Conservation (phyloP, 495 filamentous ascomycete genomes). For the Halenospora varia region DNA sequence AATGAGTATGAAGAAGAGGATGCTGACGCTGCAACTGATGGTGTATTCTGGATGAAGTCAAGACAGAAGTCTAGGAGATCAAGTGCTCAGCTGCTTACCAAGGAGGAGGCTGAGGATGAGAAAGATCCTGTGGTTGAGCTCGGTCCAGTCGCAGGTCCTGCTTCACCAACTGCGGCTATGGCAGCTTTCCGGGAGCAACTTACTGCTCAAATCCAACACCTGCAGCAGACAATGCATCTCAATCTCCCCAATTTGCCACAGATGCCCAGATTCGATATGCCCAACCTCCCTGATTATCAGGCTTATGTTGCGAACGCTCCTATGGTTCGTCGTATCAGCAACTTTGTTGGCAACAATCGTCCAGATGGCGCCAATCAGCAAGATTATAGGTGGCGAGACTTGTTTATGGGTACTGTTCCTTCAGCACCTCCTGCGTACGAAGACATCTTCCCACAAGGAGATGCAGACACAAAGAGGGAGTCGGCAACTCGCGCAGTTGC, state of each 20-base stretch:
- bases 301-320: slow-evolving; percentile 46
- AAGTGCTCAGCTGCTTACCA: slow-evolving; percentile 37
- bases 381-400: slow-evolving; percentile 66
- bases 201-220: slow-evolving; percentile 70
- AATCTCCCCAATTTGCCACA: slow-evolving; percentile 64
- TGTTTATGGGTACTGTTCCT: slow-evolving; percentile 38
- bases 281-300: slow-evolving; percentile 66
- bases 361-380: slow-evolving; percentile 36
- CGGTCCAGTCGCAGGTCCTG: slow-evolving; percentile 29
- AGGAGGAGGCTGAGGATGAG: slow-evolving; percentile 33
- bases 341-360: slow-evolving; percentile 52
- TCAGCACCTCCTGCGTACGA: slow-evolving; percentile 72
- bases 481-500: slow-evolving; percentile 57
- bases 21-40: slow-evolving; percentile 33
- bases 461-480: slow-evolving; percentile 55
- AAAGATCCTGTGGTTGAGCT: slow-evolving; percentile 25
- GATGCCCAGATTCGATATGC: slow-evolving; percentile 42
- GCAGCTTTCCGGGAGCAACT: slow-evolving; percentile 74
- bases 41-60: slow-evolving; percentile 29
- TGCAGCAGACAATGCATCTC: slow-evolving; percentile 67
- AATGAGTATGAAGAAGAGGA: slow-evolving; percentile 32
- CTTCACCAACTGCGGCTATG: slow-evolving; percentile 58
- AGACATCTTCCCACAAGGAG: slow-evolving; percentile 65
- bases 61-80: slow-evolving; percentile 35
- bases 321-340: slow-evolving; percentile 69